phyloP scores from a whole-genome alignment of 768 basidiomycete genomes.

The Mycena latifolia region DNA sequence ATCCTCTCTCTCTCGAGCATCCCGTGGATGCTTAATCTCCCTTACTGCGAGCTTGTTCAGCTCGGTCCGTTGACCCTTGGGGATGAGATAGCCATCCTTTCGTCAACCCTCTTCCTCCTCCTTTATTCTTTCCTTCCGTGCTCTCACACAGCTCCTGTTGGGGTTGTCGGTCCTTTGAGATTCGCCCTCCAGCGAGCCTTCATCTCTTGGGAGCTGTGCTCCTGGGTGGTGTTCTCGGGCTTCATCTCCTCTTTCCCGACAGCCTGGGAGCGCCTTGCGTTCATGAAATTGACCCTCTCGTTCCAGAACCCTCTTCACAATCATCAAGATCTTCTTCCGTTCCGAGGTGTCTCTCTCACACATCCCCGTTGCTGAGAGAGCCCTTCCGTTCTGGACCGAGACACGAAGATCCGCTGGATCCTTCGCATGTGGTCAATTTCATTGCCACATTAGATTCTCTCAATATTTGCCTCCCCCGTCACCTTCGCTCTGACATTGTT shows the following conservation, averaged over 20 bases:
- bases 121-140: not conserved
- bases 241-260: conserved; percentile 19
- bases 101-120: not conserved
- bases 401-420: not conserved
- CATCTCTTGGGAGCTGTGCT: conserved; percentile 23
- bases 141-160: conserved; percentile 15
- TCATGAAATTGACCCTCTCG: conserved; percentile 19
- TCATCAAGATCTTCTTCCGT: not conserved
- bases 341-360: conserved; percentile 3
- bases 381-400: conserved; percentile 7
- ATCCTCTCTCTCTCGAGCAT: not conserved
- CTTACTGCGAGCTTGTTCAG: conserved; percentile 11
- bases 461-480: conserved; percentile 3
- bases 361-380: not conserved
- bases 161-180: conserved; percentile 7
- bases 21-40: not conserved
- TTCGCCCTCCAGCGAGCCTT: conserved; percentile 27
- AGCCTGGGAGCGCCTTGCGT: conserved; percentile 14
- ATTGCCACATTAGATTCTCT: not conserved
- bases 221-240: conserved; percentile 16
- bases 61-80: conserved; percentile 6
- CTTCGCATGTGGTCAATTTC: conserved; percentile 5
- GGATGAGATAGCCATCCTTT: conserved; percentile 5
- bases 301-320: conserved; percentile 17
- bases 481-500: not conserved